phyloP scores from a whole-genome alignment of 176 grass and related monocot species.

The Hsuehochloa calcarea region DNA sequence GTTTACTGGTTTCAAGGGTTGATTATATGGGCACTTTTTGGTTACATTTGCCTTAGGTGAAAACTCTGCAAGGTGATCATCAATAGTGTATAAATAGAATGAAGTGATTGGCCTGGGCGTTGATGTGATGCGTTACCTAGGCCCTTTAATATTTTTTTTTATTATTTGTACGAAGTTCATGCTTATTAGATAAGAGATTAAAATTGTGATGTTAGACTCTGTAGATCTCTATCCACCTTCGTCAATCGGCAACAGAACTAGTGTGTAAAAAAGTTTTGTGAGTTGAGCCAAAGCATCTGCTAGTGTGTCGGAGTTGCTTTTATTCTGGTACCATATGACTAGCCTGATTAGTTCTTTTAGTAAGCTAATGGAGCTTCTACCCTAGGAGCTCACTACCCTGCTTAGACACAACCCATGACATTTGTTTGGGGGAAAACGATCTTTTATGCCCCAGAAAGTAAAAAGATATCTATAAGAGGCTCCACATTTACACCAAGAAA shows the following conservation, averaged over 20 bases:
- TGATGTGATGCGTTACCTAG: background rate
- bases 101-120: conserved; percentile 1
- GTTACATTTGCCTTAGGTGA: conserved; percentile 6
- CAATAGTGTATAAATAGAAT: background rate
- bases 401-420: background rate
- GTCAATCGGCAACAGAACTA: background rate
- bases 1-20: background rate
- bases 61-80: background rate
- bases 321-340: background rate
- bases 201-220: background rate
- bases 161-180: background rate
- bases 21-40: background rate
- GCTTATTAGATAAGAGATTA: background rate
- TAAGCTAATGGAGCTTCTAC: background rate
- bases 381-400: conserved; percentile 14
- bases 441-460: background rate
- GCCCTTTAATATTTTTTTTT: background rate
- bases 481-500: background rate
- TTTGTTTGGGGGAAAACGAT: background rate
- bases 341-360: background rate
- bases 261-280: background rate
- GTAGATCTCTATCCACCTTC: background rate
- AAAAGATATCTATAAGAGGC: background rate
- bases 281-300: conserved; percentile 5
- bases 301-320: background rate